A percentile compares a stretch with the other conserved stretches of the same genome.
Evolutionary conservation across 1,139 yeast species (phyloP).

Genomic region (Candida freyschussii): DNA sequence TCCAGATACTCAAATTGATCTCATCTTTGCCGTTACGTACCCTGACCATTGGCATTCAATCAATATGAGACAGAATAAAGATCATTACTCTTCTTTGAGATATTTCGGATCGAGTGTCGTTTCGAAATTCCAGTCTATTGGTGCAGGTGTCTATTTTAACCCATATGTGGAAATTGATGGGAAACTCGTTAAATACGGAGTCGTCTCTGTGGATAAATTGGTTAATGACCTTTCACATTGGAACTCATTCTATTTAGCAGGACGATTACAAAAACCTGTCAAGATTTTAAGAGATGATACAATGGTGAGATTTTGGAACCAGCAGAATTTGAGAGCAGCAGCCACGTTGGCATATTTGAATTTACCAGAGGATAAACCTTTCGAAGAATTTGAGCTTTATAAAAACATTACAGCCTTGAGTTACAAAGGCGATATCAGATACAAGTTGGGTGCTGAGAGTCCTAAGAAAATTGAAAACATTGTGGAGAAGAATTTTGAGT

Average conservation of each 20-base stretch:
- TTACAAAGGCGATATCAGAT: slow-evolving; percentile 87
- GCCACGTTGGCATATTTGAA: slow-evolving; percentile 66
- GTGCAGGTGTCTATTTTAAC: slow-evolving; percentile 91
- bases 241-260: slow-evolving; percentile 85
- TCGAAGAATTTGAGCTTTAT: slow-evolving; percentile 65
- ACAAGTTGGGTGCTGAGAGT: slow-evolving; percentile 84
- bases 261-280: slow-evolving; percentile 92
- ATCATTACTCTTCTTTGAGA: slow-evolving; percentile 72
- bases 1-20: slow-evolving; percentile 68
- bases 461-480: slow-evolving; percentile 85
- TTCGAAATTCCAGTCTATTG: slow-evolving; percentile 60
- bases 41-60: slow-evolving; percentile 69
- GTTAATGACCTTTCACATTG: slow-evolving; percentile 71
- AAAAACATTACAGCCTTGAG: slow-evolving; percentile 75
- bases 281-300: slow-evolving; percentile 64
- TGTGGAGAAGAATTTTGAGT: slow-evolving; percentile 66
- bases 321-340: slow-evolving; percentile 74
- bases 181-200: slow-evolving; percentile 77
- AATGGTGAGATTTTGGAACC: slow-evolving; percentile 60
- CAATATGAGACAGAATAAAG: slow-evolving; percentile 60
- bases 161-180: slow-evolving; percentile 73
- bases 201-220: slow-evolving; percentile 58
- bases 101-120: slow-evolving; percentile 57
- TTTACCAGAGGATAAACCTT: slow-evolving; percentile 34
- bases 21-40: slow-evolving; percentile 79